Evolutionary conservation across 108 stramenopile species (phyloP), one percentile per base, ranked within the genome.

Genomic region (Skeletonema potamos): DNA sequence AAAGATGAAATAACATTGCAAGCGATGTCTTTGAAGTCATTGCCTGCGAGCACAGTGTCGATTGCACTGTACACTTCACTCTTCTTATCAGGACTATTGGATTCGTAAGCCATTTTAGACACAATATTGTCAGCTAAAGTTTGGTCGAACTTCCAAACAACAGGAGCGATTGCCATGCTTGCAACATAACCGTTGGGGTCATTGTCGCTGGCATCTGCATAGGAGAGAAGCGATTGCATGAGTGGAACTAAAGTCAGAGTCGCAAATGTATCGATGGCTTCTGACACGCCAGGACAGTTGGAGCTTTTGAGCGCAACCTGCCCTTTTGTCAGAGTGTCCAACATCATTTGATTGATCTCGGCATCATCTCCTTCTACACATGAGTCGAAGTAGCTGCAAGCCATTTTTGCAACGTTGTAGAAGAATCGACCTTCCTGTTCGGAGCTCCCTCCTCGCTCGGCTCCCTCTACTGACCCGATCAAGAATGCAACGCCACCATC

Each of bases 401-500:
- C 54, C 4, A 76, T 61, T 48, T 87, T 77, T 2, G 88, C 73
- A 41, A 92, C 51, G 30, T 67, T 82, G 66, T 87, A 91, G 24
- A 87, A 74, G 68, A 90, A 72, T 30, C 65, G 73, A 24, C 93
- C 93, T 27, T 83, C 78, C 8, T 41, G 43, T 9, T 34, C 64
- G 18, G 20, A 37, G 54, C 51, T 72, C 0, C 79, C 79, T 27
- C 76, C 86, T 3, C 13, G 9, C 20, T 66, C 76, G 44, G 33
- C 58, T 3, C 89, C 88, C 62, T 91, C 89, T 26, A 92, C 44
- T 32, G 82, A 83, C 29, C 93, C 93, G 36, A 89, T 81, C 6
- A 92, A 58, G 26, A 84, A 74, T 1, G 91, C 89, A 2, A 84
- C 89, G 28, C 83, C 90, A 61, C 70, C 71, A 74, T 94, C 90